Conservation (phyloP, 2,329 filamentous ascomycete species). For the Dactylellina drechsleri region DNA sequence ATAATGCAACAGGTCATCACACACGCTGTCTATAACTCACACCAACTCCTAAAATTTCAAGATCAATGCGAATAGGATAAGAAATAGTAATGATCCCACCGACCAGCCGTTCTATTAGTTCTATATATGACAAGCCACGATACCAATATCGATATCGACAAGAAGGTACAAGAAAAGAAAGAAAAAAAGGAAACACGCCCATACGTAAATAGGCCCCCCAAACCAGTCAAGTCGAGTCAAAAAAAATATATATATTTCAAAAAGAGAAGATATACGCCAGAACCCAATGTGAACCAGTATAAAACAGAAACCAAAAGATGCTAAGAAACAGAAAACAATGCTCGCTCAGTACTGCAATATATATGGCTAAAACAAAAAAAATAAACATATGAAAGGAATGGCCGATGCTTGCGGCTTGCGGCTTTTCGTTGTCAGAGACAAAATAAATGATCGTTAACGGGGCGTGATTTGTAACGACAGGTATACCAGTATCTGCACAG, state of each 20-base stretch:
- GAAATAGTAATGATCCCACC: constrained; percentile 5
- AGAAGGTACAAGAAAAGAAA: constrained; percentile 3
- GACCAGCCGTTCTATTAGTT: constrained; percentile 41
- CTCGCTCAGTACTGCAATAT: constrained; percentile 32
- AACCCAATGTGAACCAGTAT: constrained; percentile 40
- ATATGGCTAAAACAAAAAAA: constrained; percentile 9
- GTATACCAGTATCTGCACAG: constrained; percentile 9
- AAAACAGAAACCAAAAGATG: constrained; percentile 9
- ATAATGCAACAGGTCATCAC: too few relatives aligned
- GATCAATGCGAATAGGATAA: too few relatives aligned
- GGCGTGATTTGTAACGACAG: constrained; percentile 2
- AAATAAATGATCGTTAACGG: constrained; percentile 35
- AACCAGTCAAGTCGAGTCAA: neutral
- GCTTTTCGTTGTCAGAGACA: constrained; percentile 1
- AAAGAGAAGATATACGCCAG: constrained; percentile 27
- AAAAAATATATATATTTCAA: neutral
- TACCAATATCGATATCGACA: neutral
- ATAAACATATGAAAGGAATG: constrained; percentile 3
- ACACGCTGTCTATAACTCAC: too few relatives aligned
- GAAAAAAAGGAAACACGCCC: constrained; percentile 2
- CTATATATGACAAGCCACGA: constrained; percentile 14
- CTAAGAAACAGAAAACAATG: constrained; percentile 11
- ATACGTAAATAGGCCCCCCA: too few relatives aligned
- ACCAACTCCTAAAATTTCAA: too few relatives aligned
- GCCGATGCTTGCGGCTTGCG: constrained; percentile 1